These are phyloP conservation scores for Starmerella floris DNA, from an alignment of 805 yeast genomes.

Conservation along the genomic window DNA sequence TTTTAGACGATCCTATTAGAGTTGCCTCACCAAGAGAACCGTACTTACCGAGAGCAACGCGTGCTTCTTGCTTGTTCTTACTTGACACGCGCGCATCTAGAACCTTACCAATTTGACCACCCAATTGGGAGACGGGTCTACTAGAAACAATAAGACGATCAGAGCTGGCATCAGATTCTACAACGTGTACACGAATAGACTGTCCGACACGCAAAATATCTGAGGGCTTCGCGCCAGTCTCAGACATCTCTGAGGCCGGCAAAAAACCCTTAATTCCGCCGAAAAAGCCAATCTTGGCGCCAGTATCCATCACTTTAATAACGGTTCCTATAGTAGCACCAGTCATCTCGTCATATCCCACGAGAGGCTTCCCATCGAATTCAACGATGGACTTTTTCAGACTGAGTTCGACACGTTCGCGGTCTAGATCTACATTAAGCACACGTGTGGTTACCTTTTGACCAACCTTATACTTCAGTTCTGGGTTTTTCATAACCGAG, in stretches of 20 bases:
- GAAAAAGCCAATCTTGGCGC: constrained; percentile 75
- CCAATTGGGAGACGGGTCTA: constrained; percentile 4
- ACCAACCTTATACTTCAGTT: constrained; percentile 80
- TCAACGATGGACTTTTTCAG: constrained; percentile 73
- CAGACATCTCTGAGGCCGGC: constrained; percentile 81
- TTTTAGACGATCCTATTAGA: constrained; percentile 45
- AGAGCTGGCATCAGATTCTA: constrained; percentile 41
- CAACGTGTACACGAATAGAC: constrained; percentile 58
- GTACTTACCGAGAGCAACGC: constrained; percentile 47
- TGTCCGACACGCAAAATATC: constrained; percentile 76
- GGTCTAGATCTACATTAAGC: constrained; percentile 24
- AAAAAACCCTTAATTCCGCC: constrained; percentile 65
- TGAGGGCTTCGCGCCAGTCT: constrained; percentile 64
- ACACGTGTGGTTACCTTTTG: constrained; percentile 51
- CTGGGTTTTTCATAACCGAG: constrained; percentile 72
- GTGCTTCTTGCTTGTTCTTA: constrained; percentile 57
- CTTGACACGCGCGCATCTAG: constrained; percentile 39
- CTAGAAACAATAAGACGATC: constrained; percentile 49
- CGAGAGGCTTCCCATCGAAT: constrained; percentile 29
- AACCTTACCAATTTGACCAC: constrained; percentile 6
- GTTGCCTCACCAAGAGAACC: constrained; percentile 48
- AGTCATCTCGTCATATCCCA: constrained; percentile 40
- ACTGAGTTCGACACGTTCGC: constrained; percentile 47
- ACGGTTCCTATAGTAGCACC: constrained; percentile 58
- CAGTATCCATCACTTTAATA: constrained; percentile 53